Base-by-base conservation (phyloP, 257 asterid species). In the Nicotiana tomentosiformis region DNA sequence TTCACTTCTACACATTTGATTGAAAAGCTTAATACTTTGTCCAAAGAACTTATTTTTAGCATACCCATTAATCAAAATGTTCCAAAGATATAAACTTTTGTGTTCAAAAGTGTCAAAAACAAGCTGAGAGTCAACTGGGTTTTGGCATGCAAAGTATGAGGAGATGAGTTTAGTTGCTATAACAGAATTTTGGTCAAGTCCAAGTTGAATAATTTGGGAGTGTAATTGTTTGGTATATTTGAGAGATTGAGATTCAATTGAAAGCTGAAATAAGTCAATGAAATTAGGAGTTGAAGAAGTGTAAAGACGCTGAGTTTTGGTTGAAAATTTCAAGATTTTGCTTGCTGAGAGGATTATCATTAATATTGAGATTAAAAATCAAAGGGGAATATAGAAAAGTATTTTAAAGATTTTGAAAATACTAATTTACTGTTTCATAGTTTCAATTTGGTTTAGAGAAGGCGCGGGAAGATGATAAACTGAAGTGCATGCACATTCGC, bases 131-230 rank as follows among this genome's bases (percentile, higher is more conserved):
- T 83, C 87, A 70, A 29, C 46, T 3, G 89, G 89, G 72, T 84
- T 79, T 84, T 84, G 83, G 53, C 91, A 87, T 7, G 77, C 81
- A 61, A 90, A 88, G 86, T 78, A 90, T 0, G 89, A 80, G 78
- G 87, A 87, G 85, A 93, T 86, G 87, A 92, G 92, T 84, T 92
- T 92, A 79, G 92, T 93, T 78, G 91, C 93, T 3, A 91, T 37
- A 79, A 89, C 53, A 5, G 88, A 81, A 65, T 91, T 86, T 60
- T 91, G 91, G 68, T 88, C 84, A 85, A 90, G 91, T 85, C 93
- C 95, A 83, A 86, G 32, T 4, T 77, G 87, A 35, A 87, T 86
- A 39, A 88, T 86, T 74, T 82, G 86, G 26, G 93, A 87, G 80
- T 89, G 95, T 51, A 89, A 5, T 78, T 90, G 93, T 53, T 84